Base-by-base conservation (phyloP, 1,284 basidiomycete species). In the Ustilago lituana region DNA sequence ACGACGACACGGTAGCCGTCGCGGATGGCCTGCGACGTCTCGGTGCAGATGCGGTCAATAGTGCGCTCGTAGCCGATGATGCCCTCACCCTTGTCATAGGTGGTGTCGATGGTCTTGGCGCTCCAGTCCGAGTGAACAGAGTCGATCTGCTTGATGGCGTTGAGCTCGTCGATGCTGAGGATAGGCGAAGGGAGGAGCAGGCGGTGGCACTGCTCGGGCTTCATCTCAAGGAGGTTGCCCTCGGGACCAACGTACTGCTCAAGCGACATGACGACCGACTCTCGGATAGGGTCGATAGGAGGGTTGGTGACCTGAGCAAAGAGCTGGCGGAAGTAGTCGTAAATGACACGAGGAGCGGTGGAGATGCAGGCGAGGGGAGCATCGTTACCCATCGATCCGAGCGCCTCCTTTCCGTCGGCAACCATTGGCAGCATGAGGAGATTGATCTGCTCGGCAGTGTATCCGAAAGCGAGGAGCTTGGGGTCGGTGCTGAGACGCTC, bases 301-400 rank as follows among this genome's bases (percentile, higher is more conserved):
- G 78, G 78, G 67, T 80, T 80, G 63, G 78, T 80, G 51, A 80
- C 78, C 66, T 80, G 78, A 46, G 78, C 78, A 37, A 80, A 80
- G 40, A 80, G 74, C 72, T 80, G 74, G 38, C 78, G 73, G 71
- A 80, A 80, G 72, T 80, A 80, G 53, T 80, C 78, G 63, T 78
- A 80, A 40, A 79, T 71, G 46, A 77, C 60, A 40, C 77, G 78
- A 52, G 77, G 71, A 35, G 73, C 66, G 31, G 73, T 63, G 35
- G 78, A 64, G 51, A 80, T 62, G 50, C 78, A 80, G 39, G 78
- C 78, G 23, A 80, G 68, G 22, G 78, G 76, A 20, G 63, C 77
- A 39, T 80, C 78, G 64, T 79, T 79, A 51, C 78, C 78, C 78
- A 80, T 80, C 15, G 77, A 79, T 11, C 78, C 78, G n/a, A 80